phyloP scores from a whole-genome alignment of 345 rosid genomes.

The Boechera divaricarpa region DNA sequence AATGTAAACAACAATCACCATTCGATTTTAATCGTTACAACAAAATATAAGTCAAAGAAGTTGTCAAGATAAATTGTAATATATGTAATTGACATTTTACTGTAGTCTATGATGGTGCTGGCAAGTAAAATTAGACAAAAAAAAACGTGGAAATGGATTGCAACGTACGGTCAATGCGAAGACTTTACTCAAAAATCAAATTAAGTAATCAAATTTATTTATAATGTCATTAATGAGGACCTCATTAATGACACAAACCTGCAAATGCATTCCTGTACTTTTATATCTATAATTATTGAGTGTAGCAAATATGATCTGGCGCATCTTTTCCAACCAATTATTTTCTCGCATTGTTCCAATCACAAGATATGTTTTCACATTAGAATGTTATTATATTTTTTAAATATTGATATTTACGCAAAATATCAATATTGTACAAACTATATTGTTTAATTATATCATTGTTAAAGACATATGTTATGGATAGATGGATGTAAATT shows the following conservation, averaged over 20 bases:
- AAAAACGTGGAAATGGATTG: slow-evolving; percentile 5
- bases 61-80: background rate
- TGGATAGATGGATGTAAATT: too few species aligned
- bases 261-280: slow-evolving; percentile 12
- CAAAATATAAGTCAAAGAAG: background rate
- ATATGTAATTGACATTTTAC: background rate
- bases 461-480: too few species aligned
- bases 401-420: too few species aligned
- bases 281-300: slow-evolving; percentile 24
- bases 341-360: slow-evolving; percentile 18
- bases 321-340: slow-evolving; percentile 28
- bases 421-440: too few species aligned
- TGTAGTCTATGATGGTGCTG: slow-evolving; percentile 1
- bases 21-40: background rate
- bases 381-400: background rate
- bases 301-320: slow-evolving; percentile 41
- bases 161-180: slow-evolving; percentile 4
- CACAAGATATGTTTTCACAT: slow-evolving; percentile 26
- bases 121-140: background rate
- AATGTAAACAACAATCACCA: background rate
- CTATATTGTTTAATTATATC: too few species aligned
- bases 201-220: background rate
- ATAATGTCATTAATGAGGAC: slow-evolving; percentile 12
- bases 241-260: slow-evolving; percentile 29
- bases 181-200: slow-evolving; percentile 12